Percentiles rank a stretch among this genome's conserved stretches.
Evolutionary conservation across 495 filamentous ascomycete species (phyloP).

Genomic region (Thermothielavioides terrestris): DNA sequence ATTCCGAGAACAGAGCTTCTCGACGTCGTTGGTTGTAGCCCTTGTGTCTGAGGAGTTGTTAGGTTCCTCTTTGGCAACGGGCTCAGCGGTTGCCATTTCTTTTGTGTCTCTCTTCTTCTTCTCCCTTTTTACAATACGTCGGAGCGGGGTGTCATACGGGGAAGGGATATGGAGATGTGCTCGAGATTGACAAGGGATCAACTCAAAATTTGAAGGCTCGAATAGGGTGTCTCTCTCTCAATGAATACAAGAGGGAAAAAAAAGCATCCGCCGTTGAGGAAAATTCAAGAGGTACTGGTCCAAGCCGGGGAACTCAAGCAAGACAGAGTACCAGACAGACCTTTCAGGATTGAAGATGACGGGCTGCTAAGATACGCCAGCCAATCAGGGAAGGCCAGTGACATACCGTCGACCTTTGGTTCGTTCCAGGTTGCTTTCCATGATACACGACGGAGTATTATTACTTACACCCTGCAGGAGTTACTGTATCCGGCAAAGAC

Average conservation of each 20-base stretch:
- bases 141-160: no score
- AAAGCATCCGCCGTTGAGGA: neutral
- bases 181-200: neutral
- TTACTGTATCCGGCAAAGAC: neutral
- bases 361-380: neutral
- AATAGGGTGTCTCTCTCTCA: neutral
- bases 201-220: neutral
- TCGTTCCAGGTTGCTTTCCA: no score
- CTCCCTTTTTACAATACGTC: no score
- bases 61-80: neutral
- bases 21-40: conserved; percentile 4
- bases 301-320: no score
- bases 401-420: no score
- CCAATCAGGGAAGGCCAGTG: conserved; percentile 1
- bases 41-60: neutral
- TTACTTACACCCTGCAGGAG: no score
- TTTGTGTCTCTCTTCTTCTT: no score
- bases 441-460: no score
- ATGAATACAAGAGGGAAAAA: neutral
- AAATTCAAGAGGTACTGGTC: no score
- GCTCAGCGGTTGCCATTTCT: conserved; percentile 1
- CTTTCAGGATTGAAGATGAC: conserved; percentile 2
- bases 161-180: neutral
- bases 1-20: neutral
- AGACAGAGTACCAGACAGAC: neutral